Conservation (phyloP, 176 grass and related monocot genomes). For the Areca catechu region DNA sequence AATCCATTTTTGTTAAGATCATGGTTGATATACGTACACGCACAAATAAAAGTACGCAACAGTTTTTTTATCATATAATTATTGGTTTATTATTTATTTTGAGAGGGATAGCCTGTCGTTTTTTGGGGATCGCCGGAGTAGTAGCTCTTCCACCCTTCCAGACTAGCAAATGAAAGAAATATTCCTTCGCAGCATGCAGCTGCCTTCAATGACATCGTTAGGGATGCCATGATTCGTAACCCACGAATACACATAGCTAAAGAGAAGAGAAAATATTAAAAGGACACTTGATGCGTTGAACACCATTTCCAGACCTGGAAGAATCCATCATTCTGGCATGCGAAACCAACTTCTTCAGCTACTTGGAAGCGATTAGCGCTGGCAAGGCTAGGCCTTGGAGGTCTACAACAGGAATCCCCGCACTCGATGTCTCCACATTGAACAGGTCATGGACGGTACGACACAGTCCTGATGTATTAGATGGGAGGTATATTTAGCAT, state of each 20-base stretch:
- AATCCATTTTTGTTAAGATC: too few species aligned
- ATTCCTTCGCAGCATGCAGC: constrained; percentile 57
- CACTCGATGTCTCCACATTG: constrained; percentile 30
- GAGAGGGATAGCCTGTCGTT: constrained; percentile 67
- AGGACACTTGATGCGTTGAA: background rate
- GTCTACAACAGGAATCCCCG: constrained; percentile 57
- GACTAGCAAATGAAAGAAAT: constrained; percentile 89
- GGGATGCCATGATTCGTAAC: constrained; percentile 76
- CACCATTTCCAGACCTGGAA: constrained; percentile 42
- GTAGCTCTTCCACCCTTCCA: constrained; percentile 83
- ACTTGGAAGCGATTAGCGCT: constrained; percentile 28
- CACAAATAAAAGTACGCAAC: too few species aligned
- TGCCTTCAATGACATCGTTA: constrained; percentile 29
- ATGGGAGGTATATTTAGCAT: constrained; percentile 21
- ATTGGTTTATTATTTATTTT: too few species aligned
- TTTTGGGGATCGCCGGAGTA: constrained; percentile 84
- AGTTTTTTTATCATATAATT: too few species aligned
- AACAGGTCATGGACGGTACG: constrained; percentile 58
- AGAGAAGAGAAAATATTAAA: background rate
- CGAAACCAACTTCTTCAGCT: constrained; percentile 45
- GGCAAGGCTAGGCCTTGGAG: constrained; percentile 30
- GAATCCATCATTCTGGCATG: constrained; percentile 60
- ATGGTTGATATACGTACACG: too few species aligned
- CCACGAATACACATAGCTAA: constrained; percentile 1
- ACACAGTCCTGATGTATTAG: constrained; percentile 44